These are phyloP conservation scores for Backusella parvicylindrica DNA, from an alignment of 192 early-diverging fungal species.

Conservation along the genomic window DNA sequence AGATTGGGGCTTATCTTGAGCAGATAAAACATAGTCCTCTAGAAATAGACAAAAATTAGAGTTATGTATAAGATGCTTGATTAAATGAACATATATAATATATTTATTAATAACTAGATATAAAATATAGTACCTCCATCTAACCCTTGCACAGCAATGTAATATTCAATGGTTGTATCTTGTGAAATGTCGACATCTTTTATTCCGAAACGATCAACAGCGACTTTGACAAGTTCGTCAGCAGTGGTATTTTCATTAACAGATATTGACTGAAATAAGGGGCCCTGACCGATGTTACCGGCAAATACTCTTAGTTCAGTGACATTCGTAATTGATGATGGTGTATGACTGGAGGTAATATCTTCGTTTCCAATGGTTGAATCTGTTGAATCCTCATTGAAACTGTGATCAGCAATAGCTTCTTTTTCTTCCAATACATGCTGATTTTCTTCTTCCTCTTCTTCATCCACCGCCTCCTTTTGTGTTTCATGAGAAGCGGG, in stretches of 20 bases:
- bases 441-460: slow-evolving; percentile 16
- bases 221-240: slow-evolving; percentile 41
- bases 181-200: slow-evolving; percentile 22
- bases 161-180: slow-evolving; percentile 38
- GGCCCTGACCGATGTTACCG: slow-evolving; percentile 48
- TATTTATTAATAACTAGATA: slow-evolving; percentile 5
- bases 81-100: not conserved
- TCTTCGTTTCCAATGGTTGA: not conserved
- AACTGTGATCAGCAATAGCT: not conserved
- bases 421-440: not conserved
- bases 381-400: not conserved
- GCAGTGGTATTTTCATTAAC: slow-evolving; percentile 37
- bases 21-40: slow-evolving; percentile 42
- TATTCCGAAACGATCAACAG: slow-evolving; percentile 46
- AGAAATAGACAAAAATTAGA: not conserved
- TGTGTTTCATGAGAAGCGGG: not conserved
- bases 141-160: slow-evolving; percentile 41
- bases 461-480: slow-evolving; percentile 2
- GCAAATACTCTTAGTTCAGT: slow-evolving; percentile 40
- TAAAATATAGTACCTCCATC: slow-evolving; percentile 36
- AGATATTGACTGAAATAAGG: slow-evolving; percentile 43
- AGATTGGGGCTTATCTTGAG: slow-evolving; percentile 46
- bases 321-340: not conserved
- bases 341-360: not conserved
- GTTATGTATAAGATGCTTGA: not conserved